A percentile compares a stretch with the other conserved stretches of the same genome.
Evolutionary conservation across 140 eudicot genomes (phyloP).

Genomic region (Flaveria floridana): DNA sequence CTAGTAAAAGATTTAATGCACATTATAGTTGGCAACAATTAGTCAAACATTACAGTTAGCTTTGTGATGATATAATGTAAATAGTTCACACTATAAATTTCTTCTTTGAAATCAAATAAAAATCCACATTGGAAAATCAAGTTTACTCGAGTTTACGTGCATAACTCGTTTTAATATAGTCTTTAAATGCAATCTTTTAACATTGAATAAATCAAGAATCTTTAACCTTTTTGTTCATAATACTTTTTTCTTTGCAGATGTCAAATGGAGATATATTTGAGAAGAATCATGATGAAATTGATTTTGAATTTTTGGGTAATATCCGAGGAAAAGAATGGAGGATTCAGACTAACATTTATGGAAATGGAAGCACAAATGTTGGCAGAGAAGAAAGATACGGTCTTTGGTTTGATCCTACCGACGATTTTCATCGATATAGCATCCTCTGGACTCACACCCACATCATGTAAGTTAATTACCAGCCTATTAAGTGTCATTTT

Average conservation of each 20-base stretch:
- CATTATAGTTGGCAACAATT: neutral
- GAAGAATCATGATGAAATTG: conserved; percentile 83
- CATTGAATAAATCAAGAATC: neutral
- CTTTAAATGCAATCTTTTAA: neutral
- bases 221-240: neutral
- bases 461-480: conserved; percentile 56
- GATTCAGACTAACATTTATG: conserved; percentile 85
- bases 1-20: neutral
- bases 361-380: conserved; percentile 87
- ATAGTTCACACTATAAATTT: neutral
- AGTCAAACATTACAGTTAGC: conserved; percentile 11
- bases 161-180: neutral
- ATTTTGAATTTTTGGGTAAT: conserved; percentile 90
- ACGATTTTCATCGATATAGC: conserved; percentile 83
- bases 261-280: conserved; percentile 83
- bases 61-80: conserved; percentile 7
- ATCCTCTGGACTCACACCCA: conserved; percentile 75
- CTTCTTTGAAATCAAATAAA: neutral
- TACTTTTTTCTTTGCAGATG: conserved; percentile 49
- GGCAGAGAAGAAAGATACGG: conserved; percentile 95
- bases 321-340: conserved; percentile 95
- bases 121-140: neutral
- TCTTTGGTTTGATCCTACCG: conserved; percentile 89
- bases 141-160: neutral
- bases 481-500: neutral